These are phyloP conservation scores for Penicillium paradoxum DNA, from an alignment of 495 filamentous ascomycete species.

Conservation along the genomic window DNA sequence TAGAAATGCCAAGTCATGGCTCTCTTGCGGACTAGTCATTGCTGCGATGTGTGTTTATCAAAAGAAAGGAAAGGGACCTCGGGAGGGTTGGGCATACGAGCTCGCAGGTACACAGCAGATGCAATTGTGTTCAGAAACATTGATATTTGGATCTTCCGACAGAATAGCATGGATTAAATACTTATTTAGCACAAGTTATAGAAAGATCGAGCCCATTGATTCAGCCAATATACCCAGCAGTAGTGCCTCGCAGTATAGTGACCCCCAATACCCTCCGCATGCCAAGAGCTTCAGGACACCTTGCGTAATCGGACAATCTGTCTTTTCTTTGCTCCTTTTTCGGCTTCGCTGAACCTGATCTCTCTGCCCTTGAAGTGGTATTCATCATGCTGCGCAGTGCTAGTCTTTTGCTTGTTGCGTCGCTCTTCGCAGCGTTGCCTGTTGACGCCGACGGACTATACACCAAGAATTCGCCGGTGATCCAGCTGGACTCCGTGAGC, in stretches of 20 bases:
- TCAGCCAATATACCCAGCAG: not conserved
- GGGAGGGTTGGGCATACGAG: not conserved
- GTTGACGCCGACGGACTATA: constrained; percentile 72
- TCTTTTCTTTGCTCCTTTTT: constrained; percentile 9
- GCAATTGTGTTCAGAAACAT: not conserved
- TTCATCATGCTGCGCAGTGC: constrained; percentile 21
- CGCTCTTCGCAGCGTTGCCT: constrained; percentile 53
- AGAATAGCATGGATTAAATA: not conserved
- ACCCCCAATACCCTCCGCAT: constrained; percentile 21
- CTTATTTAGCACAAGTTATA: not conserved
- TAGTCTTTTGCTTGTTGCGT: constrained; percentile 41
- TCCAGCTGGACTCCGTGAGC: constrained; percentile 77
- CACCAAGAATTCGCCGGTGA: constrained; percentile 77
- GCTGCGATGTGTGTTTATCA: not conserved
- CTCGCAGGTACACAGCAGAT: not conserved
- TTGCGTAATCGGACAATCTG: constrained; percentile 28
- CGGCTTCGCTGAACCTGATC: not conserved
- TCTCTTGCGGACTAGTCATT: constrained; percentile 1
- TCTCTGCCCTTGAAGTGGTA: not conserved
- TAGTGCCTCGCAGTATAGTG: not conserved
- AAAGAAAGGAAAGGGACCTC: not conserved
- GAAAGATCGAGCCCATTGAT: not conserved
- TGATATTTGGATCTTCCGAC: not conserved
- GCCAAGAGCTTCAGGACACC: constrained; percentile 50
- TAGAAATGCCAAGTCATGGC: constrained; percentile 27